Evolutionary conservation across 2,329 filamentous ascomycete species (phyloP).

Genomic region (Neoscytalidium dimidiatum): DNA sequence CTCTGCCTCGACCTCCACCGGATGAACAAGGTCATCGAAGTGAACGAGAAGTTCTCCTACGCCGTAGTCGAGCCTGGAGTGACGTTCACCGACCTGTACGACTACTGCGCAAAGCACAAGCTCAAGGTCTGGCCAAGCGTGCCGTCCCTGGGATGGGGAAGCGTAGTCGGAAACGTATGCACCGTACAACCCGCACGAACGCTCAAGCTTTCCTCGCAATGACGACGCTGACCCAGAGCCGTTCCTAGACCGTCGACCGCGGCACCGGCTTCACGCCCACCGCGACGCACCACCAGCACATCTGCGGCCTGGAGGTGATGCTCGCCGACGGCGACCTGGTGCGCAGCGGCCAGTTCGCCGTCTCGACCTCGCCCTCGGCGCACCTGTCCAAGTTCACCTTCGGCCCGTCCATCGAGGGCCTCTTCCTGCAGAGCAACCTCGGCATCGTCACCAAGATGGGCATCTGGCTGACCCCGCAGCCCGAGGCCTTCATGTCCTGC

Average conservation of each 20-base stretch:
- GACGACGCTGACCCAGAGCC: background rate
- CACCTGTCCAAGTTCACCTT: slow-evolving; percentile 39
- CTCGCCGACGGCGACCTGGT: slow-evolving; percentile 41
- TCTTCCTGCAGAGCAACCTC: slow-evolving; percentile 38
- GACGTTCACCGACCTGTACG: slow-evolving; percentile 49
- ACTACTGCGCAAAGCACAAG: slow-evolving; percentile 32
- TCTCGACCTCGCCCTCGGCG: slow-evolving; percentile 29
- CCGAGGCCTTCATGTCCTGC: slow-evolving; percentile 49
- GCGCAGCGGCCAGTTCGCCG: slow-evolving; percentile 44
- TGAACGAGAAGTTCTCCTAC: slow-evolving; percentile 41
- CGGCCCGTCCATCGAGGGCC: slow-evolving; percentile 38
- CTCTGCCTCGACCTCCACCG: slow-evolving; percentile 48
- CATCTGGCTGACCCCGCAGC: slow-evolving; percentile 56
- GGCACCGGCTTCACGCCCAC: slow-evolving; percentile 39
- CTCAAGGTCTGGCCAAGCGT: slow-evolving; percentile 45
- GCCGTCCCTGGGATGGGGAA: slow-evolving; percentile 38
- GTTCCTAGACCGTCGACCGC: slow-evolving; percentile 18
- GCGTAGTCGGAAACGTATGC: slow-evolving; percentile 33
- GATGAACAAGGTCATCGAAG: slow-evolving; percentile 44
- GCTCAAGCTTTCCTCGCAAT: background rate
- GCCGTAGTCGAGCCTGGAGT: slow-evolving; percentile 50
- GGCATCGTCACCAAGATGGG: slow-evolving; percentile 53
- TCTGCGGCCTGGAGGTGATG: slow-evolving; percentile 48
- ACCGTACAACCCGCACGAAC: too few relatives aligned
- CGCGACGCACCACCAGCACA: slow-evolving; percentile 48